Percentiles rank a stretch among this genome's conserved stretches.
phyloP scores from a whole-genome alignment of 352 stramenopile species.

The Globisporangium canariense region DNA sequence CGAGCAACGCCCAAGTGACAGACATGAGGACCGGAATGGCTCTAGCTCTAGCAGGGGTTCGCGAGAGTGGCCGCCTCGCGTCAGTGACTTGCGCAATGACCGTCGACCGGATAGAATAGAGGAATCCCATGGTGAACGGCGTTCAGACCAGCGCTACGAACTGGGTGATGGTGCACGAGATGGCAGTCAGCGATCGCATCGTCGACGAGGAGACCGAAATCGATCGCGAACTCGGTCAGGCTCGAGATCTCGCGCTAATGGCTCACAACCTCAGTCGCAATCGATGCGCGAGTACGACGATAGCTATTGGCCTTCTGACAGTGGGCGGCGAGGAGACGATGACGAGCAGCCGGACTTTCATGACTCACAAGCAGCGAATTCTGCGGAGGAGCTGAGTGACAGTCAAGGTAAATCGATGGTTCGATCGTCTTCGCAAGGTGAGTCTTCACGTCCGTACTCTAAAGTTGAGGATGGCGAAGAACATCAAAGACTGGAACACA shows the following conservation, averaged over 20 bases:
- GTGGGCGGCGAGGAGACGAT: not conserved
- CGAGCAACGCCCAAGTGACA: not conserved
- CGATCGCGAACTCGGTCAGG: constrained; percentile 10
- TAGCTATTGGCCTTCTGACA: constrained; percentile 6
- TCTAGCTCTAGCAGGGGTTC: not conserved
- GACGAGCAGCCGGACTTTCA: not conserved
- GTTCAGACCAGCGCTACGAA: constrained; percentile 6
- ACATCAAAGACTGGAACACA: not conserved
- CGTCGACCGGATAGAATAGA: constrained; percentile 2
- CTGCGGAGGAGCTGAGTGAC: not conserved
- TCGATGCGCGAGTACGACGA: constrained; percentile 2
- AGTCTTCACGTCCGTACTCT: not conserved
- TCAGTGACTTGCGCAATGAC: not conserved
- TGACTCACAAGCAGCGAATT: not conserved
- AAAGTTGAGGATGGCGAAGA: not conserved
- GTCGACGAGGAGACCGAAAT: not conserved
- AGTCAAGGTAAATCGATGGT: not conserved
- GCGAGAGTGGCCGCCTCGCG: constrained; percentile 11
- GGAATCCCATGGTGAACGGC: not conserved
- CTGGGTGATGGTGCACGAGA: not conserved
- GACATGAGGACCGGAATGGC: not conserved
- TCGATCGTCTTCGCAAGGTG: not conserved
- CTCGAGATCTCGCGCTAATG: not conserved
- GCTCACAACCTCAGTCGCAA: not conserved
- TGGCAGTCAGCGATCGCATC: not conserved